These are phyloP conservation scores for Skeletonema potamos DNA, from an alignment of 108 stramenopile genomes.

Conservation along the genomic window DNA sequence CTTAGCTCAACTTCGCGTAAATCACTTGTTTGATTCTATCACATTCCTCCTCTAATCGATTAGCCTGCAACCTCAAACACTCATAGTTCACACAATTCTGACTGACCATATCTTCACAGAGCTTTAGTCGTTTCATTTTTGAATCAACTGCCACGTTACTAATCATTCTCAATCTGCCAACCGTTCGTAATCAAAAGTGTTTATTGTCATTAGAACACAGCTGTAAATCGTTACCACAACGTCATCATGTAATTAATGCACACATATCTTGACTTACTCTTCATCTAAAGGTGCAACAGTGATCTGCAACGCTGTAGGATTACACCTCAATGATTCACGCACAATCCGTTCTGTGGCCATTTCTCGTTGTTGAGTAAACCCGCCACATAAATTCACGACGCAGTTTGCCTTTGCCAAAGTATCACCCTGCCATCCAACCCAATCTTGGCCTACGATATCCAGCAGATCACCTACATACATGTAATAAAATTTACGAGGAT, in stretches of 20 bases:
- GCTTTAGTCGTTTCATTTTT: conserved; percentile 58
- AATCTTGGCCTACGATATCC: conserved; percentile 83
- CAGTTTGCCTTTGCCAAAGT: conserved; percentile 62
- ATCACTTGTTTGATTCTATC: conserved; percentile 55
- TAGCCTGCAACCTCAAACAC: conserved; percentile 63
- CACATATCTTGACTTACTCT: conserved; percentile 22
- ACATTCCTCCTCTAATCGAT: conserved; percentile 58
- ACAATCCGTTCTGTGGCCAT: conserved; percentile 79
- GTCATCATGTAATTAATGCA: too few relatives aligned
- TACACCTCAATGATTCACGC: conserved; percentile 62
- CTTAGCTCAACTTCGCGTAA: conserved; percentile 28
- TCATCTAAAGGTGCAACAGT: conserved; percentile 63
- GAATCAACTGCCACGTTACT: conserved; percentile 46
- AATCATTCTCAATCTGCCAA: conserved; percentile 26
- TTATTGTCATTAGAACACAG: not conserved
- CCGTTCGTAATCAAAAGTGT: not conserved
- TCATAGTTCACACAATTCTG: conserved; percentile 58
- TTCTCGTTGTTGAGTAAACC: conserved; percentile 74
- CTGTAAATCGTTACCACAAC: not conserved
- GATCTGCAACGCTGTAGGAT: conserved; percentile 64
- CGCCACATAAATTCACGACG: conserved; percentile 79
- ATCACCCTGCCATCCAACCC: conserved; percentile 84
- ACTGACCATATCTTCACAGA: conserved; percentile 77
- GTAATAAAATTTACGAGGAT: not conserved
- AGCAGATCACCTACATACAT: conserved; percentile 50